Evolutionary conservation across 75 land plant genomes (phyloP).

Genomic region (Cryptomeria japonica): DNA sequence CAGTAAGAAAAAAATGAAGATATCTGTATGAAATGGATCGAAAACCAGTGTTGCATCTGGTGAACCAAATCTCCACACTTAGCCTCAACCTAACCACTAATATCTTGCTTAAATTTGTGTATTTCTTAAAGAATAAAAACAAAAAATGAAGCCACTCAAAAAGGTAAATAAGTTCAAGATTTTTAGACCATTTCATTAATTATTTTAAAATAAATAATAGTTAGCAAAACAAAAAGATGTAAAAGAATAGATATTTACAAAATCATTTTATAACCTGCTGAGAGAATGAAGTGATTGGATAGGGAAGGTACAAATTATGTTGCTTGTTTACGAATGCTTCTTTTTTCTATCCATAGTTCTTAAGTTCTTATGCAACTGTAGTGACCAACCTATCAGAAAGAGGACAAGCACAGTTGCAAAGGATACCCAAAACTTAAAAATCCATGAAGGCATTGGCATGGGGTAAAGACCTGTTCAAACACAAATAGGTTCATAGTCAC

Average conservation of each 20-base stretch:
- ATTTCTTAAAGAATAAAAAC: not conserved
- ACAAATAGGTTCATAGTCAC: not conserved
- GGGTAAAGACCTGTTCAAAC: conserved; percentile 73
- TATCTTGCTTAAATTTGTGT: too few relatives aligned
- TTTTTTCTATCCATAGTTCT: conserved; percentile 4
- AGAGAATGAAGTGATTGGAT: not conserved
- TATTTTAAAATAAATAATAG: not conserved
- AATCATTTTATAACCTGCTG: not conserved
- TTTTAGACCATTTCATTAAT: conserved; percentile 6
- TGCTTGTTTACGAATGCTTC: not conserved
- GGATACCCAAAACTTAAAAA: conserved; percentile 69
- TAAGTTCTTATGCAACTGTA: conserved; percentile 23
- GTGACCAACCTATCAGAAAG: conserved; percentile 60
- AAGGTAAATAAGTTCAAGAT: not conserved
- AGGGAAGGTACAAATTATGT: not conserved
- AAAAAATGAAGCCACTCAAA: not conserved
- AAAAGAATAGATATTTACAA: conserved; percentile 15
- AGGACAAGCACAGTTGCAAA: conserved; percentile 39
- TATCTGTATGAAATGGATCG: not conserved
- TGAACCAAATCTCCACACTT: not conserved
- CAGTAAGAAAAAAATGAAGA: not conserved
- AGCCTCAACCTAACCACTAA: not conserved
- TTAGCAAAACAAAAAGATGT: not conserved
- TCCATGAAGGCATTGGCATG: conserved; percentile 78
- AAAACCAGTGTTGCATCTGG: not conserved